Evolutionary conservation across 2,329 filamentous ascomycete genomes (phyloP).

Genomic region (Trichoderma semiorbis): DNA sequence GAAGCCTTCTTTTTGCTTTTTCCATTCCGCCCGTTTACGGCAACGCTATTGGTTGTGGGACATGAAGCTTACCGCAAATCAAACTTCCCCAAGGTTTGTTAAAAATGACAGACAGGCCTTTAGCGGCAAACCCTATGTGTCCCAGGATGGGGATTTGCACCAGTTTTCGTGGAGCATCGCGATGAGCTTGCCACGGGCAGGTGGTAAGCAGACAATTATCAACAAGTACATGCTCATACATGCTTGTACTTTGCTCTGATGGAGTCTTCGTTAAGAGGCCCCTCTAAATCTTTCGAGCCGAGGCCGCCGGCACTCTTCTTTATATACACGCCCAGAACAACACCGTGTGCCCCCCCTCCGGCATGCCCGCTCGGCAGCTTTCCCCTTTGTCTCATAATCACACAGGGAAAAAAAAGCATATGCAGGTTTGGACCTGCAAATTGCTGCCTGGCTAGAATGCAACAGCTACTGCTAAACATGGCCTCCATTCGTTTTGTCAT

Average conservation of each 20-base stretch:
- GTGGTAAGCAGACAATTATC: constrained; percentile 14
- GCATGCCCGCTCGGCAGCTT: constrained; percentile 7
- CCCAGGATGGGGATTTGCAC: neutral
- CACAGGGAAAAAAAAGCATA: neutral
- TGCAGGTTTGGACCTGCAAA: neutral
- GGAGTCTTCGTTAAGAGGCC: constrained; percentile 6
- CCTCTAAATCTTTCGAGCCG: neutral
- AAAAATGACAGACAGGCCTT: constrained; percentile 7
- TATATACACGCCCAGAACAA: constrained; percentile 14
- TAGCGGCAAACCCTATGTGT: constrained; percentile 9
- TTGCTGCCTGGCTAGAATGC: constrained; percentile 1
- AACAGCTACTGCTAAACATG: neutral
- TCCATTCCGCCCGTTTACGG: neutral
- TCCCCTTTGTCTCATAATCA: neutral
- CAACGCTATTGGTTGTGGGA: neutral
- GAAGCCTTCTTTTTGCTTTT: constrained; percentile 14
- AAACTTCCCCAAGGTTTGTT: constrained; percentile 2
- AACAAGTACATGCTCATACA: constrained; percentile 8
- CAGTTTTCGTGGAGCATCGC: neutral
- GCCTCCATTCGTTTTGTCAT: neutral
- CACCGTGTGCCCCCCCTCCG: constrained; percentile 5
- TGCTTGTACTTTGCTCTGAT: constrained; percentile 2
- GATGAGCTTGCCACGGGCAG: neutral
- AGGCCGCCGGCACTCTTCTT: constrained; percentile 8
- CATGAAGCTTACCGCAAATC: neutral